Evolutionary conservation across 805 yeast genomes (phyloP).

Genomic region (Nakazawaea populi): DNA sequence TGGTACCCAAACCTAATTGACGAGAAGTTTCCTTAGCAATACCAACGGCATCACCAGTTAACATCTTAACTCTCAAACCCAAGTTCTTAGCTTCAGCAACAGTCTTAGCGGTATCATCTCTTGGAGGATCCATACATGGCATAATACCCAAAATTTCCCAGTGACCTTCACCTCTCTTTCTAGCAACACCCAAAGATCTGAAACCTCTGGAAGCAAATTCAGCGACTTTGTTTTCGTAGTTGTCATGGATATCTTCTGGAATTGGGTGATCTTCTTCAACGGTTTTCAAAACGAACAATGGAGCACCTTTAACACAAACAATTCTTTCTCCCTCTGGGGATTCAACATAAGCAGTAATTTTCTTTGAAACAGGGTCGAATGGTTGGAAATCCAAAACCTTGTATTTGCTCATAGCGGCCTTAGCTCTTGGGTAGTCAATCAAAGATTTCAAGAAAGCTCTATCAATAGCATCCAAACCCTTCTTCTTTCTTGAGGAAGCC

Average conservation of each 20-base stretch:
- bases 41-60: conserved; percentile 99
- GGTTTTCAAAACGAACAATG: conserved; percentile 92
- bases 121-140: conserved; percentile 99
- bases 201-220: conserved; percentile 98
- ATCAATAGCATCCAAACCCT: conserved; percentile 97
- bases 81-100: conserved; percentile 84
- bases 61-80: conserved; percentile 95
- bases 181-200: conserved; percentile 97
- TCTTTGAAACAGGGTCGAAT: conserved; percentile 96
- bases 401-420: conserved; percentile 87
- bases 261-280: conserved; percentile 96
- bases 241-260: conserved; percentile 89
- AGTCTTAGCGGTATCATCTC: conserved; percentile 96
- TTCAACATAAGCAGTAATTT: conserved; percentile 91
- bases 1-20: conserved; percentile 94
- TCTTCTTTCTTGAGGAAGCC: conserved; percentile 97
- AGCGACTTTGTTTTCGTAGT: conserved; percentile 95
- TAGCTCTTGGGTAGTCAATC: conserved; percentile 85
- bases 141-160: conserved; percentile 97
- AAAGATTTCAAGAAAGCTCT: conserved; percentile 93
- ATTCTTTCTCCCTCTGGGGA: conserved; percentile 95
- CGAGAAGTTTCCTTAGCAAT: conserved; percentile 98
- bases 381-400: conserved; percentile 95
- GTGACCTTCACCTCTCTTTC: conserved; percentile 97
- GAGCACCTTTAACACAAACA: conserved; percentile 97